phyloP scores from a whole-genome alignment of 768 basidiomycete genomes.

The Mycena sanguinolenta region DNA sequence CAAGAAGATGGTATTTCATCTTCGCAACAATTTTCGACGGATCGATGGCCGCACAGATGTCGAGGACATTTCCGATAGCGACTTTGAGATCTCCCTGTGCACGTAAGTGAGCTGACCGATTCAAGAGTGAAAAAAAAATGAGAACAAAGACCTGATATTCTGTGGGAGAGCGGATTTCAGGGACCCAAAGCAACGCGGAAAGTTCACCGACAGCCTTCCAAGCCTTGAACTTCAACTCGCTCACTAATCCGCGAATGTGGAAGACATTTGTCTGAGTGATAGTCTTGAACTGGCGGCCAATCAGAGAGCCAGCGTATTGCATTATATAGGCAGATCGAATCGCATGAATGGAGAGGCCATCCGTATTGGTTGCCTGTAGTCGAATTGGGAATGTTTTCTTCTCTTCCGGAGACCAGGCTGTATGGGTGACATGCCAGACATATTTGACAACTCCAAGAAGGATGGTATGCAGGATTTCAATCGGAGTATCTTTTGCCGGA shows the following conservation, averaged over 20 bases:
- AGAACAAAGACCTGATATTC: constrained; percentile 38
- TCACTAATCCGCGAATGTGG: constrained; percentile 43
- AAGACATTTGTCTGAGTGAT: constrained; percentile 43
- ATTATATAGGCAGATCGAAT: constrained; percentile 44
- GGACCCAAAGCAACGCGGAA: too few species aligned
- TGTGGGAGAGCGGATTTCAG: constrained; percentile 41
- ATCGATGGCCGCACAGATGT: constrained; percentile 12
- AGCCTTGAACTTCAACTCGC: constrained; percentile 30
- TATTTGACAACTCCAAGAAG: too few species aligned
- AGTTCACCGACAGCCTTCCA: too few species aligned
- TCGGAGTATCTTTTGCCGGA: constrained; percentile 36
- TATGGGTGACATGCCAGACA: constrained; percentile 42
- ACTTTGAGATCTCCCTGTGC: not conserved
- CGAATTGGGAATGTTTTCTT: constrained; percentile 36
- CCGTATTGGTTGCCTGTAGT: constrained; percentile 37
- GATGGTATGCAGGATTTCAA: constrained; percentile 47
- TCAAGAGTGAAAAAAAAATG: not conserved
- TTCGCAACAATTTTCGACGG: constrained; percentile 33
- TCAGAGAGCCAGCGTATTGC: constrained; percentile 46
- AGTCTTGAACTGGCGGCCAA: too few species aligned
- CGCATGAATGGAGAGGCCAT: constrained; percentile 14
- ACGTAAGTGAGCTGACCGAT: too few species aligned
- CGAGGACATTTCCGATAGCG: constrained; percentile 8
- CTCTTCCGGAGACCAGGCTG: constrained; percentile 27
- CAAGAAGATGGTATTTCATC: constrained; percentile 35